phyloP scores from a whole-genome alignment of 805 yeast genomes.

The Nakazawaea ernobii region DNA sequence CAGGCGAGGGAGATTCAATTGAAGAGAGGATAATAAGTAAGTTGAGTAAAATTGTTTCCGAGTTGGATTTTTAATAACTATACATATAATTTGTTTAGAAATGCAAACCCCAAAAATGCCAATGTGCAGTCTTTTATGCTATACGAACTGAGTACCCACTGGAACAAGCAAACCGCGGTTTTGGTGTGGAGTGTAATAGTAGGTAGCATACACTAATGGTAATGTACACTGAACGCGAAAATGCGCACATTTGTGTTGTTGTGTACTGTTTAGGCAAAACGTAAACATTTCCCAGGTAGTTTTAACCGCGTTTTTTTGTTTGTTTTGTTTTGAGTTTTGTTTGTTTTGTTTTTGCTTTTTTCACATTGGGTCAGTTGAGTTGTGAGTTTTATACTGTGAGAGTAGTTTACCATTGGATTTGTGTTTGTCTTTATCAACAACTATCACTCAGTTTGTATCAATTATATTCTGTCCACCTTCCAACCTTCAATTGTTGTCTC shows the following conservation, averaged over 20 bases:
- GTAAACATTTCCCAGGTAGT: slow-evolving; percentile 12
- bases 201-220: too few species aligned
- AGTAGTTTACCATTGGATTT: not conserved
- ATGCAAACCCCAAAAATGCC: too few species aligned
- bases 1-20: slow-evolving; percentile 71
- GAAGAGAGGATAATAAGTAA: slow-evolving; percentile 53
- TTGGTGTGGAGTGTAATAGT: too few species aligned
- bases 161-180: too few species aligned
- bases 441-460: too few species aligned
- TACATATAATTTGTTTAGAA: not conserved
- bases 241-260: too few species aligned
- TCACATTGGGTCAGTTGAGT: not conserved
- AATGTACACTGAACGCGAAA: not conserved
- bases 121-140: too few species aligned
- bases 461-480: too few species aligned
- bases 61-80: slow-evolving; percentile 36
- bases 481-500: too few species aligned
- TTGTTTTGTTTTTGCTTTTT: not conserved
- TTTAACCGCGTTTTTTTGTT: not conserved
- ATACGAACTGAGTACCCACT: too few species aligned
- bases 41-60: slow-evolving; percentile 55
- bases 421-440: not conserved
- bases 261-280: not conserved
- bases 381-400: not conserved
- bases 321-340: not conserved